Base-by-base conservation (phyloP, 2,329 filamentous ascomycete species). In the Xylaria sp. region DNA sequence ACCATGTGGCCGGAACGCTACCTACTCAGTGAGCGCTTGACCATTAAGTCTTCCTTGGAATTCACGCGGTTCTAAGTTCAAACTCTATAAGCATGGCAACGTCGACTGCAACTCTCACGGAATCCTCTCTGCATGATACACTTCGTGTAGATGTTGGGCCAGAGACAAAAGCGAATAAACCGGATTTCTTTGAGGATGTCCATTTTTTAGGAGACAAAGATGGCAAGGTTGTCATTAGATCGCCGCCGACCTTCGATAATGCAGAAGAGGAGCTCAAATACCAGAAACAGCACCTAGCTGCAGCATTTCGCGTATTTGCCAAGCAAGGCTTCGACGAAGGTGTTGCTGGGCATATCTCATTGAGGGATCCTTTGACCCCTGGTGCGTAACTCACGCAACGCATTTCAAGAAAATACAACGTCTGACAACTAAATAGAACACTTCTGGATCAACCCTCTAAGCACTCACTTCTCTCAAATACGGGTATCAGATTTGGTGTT, bases 281-380 rank as follows among this genome's bases (percentile, higher is more conserved):
- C 81, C 86, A 88, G 70, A 83, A 88, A 34, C 82, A 85, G 25
- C 87, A 89, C 74, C 87, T 88, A 77, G 87, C 87, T 1, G 83
- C 84, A 6, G 87, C 88, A 13, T 91, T 91, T 77, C 85, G 89
- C 8, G 84, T 90, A 65, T 90, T 90, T 74, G 84, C 88, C 1
- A 84, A 88, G 60, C 86, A 88, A 72, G 87, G 87, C 63, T 90
- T 86, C 77, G 87, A 86, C 0, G 89, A 91, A 76, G 89, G 89
- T 60, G 89, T 90, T 80, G 83, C 83, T 10, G 89, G 89, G 0
- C 89, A 91, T 76, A 91, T 91, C 67, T 85, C 82, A 6, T 86
- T 91, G 0, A 83, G 89, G 9, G 89, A 91, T 73, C 89, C 89
- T 25, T 10, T 50, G 20, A 50, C 25, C 46, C 46, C 46, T 2